phyloP scores from a whole-genome alignment of 805 yeast genomes.

The Starmerella vitae region DNA sequence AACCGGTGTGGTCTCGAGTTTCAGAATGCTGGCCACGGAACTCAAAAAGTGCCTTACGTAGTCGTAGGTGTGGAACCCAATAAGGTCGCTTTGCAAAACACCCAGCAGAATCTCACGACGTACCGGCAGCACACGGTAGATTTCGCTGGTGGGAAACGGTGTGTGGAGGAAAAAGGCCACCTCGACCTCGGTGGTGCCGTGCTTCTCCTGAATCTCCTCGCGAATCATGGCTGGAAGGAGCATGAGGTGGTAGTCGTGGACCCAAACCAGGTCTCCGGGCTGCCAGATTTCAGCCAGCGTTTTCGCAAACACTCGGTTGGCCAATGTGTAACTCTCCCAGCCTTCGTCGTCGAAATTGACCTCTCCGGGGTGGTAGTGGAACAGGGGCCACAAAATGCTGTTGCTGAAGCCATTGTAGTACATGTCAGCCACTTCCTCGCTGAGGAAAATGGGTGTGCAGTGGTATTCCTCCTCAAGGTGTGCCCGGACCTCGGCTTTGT shows the following conservation, averaged over 20 bases:
- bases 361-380: conserved; percentile 98
- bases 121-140: conserved; percentile 89
- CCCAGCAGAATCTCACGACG: conserved; percentile 85
- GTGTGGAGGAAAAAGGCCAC: conserved; percentile 93
- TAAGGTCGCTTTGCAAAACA: conserved; percentile 80
- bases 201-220: conserved; percentile 34
- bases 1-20: conserved; percentile 75
- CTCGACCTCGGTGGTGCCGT: conserved; percentile 42
- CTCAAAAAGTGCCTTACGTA: conserved; percentile 92
- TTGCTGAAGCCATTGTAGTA: conserved; percentile 95
- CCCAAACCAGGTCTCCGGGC: conserved; percentile 89
- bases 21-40: conserved; percentile 70
- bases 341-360: conserved; percentile 95
- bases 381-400: conserved; percentile 92
- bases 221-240: conserved; percentile 79
- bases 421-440: conserved; percentile 82
- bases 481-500: conserved; percentile 49
- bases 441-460: conserved; percentile 78
- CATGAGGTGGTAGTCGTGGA: conserved; percentile 96
- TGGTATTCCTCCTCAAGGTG: conserved; percentile 68
- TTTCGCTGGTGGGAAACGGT: conserved; percentile 95
- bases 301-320: conserved; percentile 69
- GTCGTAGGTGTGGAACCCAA: conserved; percentile 98
- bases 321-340: conserved; percentile 95
- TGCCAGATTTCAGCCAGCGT: conserved; percentile 54